Evolutionary conservation across 179 eudicot species (phyloP).

Genomic region (Patellifolia procumbens): DNA sequence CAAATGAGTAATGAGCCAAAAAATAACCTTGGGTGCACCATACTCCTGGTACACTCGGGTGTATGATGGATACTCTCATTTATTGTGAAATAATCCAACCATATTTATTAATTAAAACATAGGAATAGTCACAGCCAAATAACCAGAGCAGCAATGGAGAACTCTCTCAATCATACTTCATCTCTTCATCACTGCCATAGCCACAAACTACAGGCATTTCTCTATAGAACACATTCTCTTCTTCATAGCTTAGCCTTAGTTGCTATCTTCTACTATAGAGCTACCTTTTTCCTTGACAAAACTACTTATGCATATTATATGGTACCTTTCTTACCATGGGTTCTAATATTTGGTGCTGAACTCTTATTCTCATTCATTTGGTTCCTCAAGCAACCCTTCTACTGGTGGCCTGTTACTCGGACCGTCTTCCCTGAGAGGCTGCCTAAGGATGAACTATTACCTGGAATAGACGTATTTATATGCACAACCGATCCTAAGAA

Average conservation of each 20-base stretch:
- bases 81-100: no score
- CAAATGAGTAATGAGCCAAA: no score
- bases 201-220: conserved; percentile 28
- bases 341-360: conserved; percentile 32
- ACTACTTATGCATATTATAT: not conserved
- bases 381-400: conserved; percentile 34
- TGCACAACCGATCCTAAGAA: conserved; percentile 46
- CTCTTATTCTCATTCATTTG: conserved; percentile 31
- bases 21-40: no score
- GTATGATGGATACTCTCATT: no score
- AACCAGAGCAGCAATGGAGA: conserved; percentile 16
- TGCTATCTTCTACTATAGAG: conserved; percentile 40
- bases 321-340: conserved; percentile 29
- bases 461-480: conserved; percentile 43
- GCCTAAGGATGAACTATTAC: conserved; percentile 26
- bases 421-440: conserved; percentile 32
- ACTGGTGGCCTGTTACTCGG: conserved; percentile 41
- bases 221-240: conserved; percentile 20
- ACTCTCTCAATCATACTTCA: conserved; percentile 13
- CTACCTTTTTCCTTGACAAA: conserved; percentile 30
- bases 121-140: no score
- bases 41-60: no score
- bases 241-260: conserved; percentile 19
- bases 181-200: conserved; percentile 28
- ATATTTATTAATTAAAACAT: no score